Evolutionary conservation across 2,329 filamentous ascomycete species (phyloP).

Genomic region (Aspergillus jensenii): DNA sequence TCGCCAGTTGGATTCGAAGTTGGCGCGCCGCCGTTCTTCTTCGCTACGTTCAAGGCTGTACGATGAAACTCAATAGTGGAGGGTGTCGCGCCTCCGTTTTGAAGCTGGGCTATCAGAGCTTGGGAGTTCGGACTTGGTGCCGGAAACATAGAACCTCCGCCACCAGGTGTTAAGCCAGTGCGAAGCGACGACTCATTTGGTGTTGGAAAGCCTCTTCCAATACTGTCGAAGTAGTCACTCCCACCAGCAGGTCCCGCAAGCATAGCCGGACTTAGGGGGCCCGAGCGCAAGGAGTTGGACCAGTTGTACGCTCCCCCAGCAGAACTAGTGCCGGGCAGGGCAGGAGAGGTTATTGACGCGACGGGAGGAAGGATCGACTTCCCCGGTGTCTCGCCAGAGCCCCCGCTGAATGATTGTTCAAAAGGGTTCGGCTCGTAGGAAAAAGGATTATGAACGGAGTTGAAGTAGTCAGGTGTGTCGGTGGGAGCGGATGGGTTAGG

Average conservation of each 20-base stretch:
- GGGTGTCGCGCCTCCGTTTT: constrained; percentile 81
- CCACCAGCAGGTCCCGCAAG: constrained; percentile 73
- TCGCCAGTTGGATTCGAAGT: constrained; percentile 46
- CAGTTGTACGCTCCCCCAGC: constrained; percentile 72
- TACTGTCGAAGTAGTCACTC: constrained; percentile 85
- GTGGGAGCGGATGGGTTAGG: constrained; percentile 50
- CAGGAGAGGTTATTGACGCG: constrained; percentile 86
- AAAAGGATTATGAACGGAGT: constrained; percentile 54
- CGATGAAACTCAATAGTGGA: constrained; percentile 92
- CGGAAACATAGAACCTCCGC: constrained; percentile 96
- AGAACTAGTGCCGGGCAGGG: constrained; percentile 72
- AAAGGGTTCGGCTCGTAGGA: constrained; percentile 89
- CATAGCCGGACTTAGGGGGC: constrained; percentile 95
- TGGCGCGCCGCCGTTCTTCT: constrained; percentile 52
- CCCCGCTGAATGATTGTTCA: constrained; percentile 76
- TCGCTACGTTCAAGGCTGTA: constrained; percentile 79
- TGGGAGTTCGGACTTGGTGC: constrained; percentile 84
- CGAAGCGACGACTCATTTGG: constrained; percentile 94
- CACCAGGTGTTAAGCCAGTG: constrained; percentile 88
- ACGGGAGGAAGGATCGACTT: constrained; percentile 82
- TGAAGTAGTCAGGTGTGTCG: constrained; percentile 70
- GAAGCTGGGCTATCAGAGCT: constrained; percentile 75
- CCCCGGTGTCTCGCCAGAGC: constrained; percentile 74
- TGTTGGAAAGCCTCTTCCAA: constrained; percentile 84
- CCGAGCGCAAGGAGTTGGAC: constrained; percentile 83